Conservation (phyloP, 108 stramenopile genomes). For the Nannochloropsis oceanica region DNA sequence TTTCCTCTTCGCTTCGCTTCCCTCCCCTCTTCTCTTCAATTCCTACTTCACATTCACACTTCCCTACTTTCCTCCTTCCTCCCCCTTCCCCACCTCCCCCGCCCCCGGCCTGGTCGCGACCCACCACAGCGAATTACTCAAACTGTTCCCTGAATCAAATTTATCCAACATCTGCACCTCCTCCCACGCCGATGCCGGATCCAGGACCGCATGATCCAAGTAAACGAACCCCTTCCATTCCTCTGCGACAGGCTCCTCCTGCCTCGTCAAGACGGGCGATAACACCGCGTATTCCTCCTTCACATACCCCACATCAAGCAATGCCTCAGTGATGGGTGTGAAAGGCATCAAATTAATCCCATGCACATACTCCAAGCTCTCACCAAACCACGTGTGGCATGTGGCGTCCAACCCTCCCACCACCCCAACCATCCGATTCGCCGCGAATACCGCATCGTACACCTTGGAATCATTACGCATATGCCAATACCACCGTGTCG, state of each 20-base stretch:
- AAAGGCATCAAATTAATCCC: slow-evolving; percentile 44
- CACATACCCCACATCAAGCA: slow-evolving; percentile 17
- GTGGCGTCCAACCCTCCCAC: slow-evolving; percentile 38
- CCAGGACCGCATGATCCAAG: slow-evolving; percentile 20
- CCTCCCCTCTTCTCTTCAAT: no score
- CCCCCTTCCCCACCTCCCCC: not conserved
- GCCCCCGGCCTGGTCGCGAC: slow-evolving; percentile 23
- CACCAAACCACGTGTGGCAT: slow-evolving; percentile 33
- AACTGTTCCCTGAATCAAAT: slow-evolving; percentile 35
- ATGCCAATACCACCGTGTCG: not conserved
- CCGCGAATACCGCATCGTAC: slow-evolving; percentile 32
- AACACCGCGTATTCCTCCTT: slow-evolving; percentile 30
- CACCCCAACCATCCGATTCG: slow-evolving; percentile 37
- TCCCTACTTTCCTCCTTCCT: not conserved
- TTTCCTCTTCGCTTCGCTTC: no score
- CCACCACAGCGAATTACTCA: slow-evolving; percentile 37
- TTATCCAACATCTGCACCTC: not conserved
- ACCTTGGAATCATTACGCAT: not conserved
- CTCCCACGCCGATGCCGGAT: slow-evolving; percentile 27
- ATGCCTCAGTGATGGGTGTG: slow-evolving; percentile 31
- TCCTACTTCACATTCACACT: no score
- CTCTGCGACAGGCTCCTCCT: not conserved
- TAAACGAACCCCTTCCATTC: slow-evolving; percentile 17
- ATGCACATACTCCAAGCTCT: slow-evolving; percentile 19
- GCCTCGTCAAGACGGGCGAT: not conserved